Base-by-base conservation (phyloP, 305 asterid species). In the Fraxinus xanthoxyloides region DNA sequence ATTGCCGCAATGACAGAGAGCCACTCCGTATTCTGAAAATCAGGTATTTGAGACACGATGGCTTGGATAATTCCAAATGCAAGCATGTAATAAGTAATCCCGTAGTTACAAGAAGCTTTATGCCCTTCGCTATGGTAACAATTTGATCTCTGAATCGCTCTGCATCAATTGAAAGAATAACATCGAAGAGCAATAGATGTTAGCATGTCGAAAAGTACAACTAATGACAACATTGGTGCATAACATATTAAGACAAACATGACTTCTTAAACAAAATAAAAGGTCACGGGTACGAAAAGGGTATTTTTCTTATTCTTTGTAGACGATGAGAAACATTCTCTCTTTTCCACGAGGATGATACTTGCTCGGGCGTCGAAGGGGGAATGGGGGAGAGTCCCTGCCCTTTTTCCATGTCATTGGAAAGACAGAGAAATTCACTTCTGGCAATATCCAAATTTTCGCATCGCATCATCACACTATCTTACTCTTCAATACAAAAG, bases 91-190 rank as follows among this genome's bases (percentile, higher is more conserved):
- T 54, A 32, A 32, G 77, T 76, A 72, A 32, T 76, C 51, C 48
- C 75, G 28, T 84, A 84, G 46, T 72, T 77, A 76, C 92, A 89
- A 51, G 76, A 28, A 80, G 90, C 86, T 32, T 82, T 23, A 65
- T 85, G 90, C 59, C 92, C 92, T 30, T 85, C 81, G 67, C 77
- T 56, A 81, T 87, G 92, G 83, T 85, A 89, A 82, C 90, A 89
- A 78, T 87, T 87, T 24, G 92, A 84, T 84, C 84, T 81, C 35
- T 82, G 85, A 75, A 89, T 87, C 63, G 90, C 92, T 84, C 92
- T 89, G 88, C n/a, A 82, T 4, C 48, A 77, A 76, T 46, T 48
- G 35, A 80, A 67, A 75, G 69, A 34, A 35, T 43, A 8, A 46
- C 19, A 13, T 23, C 21, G 40, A 72, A 31, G 30, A 48, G 21